Evolutionary conservation across 768 basidiomycete species (phyloP).

Genomic region (Coprinopsis sp.): DNA sequence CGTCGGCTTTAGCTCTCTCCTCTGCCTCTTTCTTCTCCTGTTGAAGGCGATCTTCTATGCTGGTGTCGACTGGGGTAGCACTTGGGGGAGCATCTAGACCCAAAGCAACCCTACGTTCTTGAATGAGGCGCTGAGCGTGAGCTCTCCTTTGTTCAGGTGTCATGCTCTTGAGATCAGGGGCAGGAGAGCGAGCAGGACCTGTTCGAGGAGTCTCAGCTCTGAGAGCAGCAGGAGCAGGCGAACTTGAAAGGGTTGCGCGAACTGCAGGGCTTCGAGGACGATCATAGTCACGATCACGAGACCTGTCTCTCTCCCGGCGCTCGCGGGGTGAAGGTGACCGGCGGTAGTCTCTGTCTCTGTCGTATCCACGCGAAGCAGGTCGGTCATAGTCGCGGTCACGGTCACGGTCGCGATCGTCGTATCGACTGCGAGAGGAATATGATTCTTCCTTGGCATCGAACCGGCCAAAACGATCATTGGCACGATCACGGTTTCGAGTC

Average conservation of each 20-base stretch:
- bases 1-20: slow-evolving; percentile 73
- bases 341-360: slow-evolving; percentile 21
- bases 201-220: slow-evolving; percentile 46
- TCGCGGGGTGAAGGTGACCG: no score
- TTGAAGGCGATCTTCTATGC: slow-evolving; percentile 79
- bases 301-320: slow-evolving; percentile 14
- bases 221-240: slow-evolving; percentile 49
- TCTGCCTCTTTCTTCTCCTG: slow-evolving; percentile 90
- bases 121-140: slow-evolving; percentile 76
- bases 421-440: slow-evolving; percentile 31
- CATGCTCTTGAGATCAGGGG: slow-evolving; percentile 69
- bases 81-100: slow-evolving; percentile 58
- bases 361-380: slow-evolving; percentile 19
- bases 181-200: slow-evolving; percentile 49
- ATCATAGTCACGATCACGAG: slow-evolving; percentile 32
- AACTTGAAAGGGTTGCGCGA: slow-evolving; percentile 45
- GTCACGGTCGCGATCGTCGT: slow-evolving; percentile 39
- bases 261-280: slow-evolving; percentile 45
- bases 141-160: slow-evolving; percentile 77
- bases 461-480: slow-evolving; percentile 77
- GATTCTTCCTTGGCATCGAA: slow-evolving; percentile 52
- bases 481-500: slow-evolving; percentile 71
- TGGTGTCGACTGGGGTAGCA: slow-evolving; percentile 58
- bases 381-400: slow-evolving; percentile 21
- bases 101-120: slow-evolving; percentile 80